phyloP scores from a whole-genome alignment of 1,284 basidiomycete genomes.

The Chiua sp. region DNA sequence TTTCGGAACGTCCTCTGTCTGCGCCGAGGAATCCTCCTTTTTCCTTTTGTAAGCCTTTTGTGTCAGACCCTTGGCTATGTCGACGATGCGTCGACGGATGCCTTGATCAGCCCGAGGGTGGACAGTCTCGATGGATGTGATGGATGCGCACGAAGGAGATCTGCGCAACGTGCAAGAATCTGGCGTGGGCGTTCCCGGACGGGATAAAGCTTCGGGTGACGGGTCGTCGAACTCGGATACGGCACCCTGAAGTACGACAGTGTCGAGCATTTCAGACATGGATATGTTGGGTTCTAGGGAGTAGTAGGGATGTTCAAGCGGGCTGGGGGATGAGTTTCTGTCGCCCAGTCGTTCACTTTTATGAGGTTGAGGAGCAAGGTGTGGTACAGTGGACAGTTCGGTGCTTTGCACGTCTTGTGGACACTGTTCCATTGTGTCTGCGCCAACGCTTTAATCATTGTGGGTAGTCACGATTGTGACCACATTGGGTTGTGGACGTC shows the following conservation, averaged over 20 bases:
- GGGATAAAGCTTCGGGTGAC: neutral
- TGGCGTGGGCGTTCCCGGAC: conserved; percentile 15
- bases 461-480: no score
- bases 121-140: conserved; percentile 26
- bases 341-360: neutral
- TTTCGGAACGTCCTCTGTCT: neutral
- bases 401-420: no score
- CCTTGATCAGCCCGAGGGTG: conserved; percentile 11
- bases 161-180: conserved; percentile 18
- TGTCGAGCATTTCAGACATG: neutral
- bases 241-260: neutral
- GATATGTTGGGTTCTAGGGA: no score
- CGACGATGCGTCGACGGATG: conserved; percentile 22
- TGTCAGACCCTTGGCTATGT: conserved; percentile 18
- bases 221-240: neutral
- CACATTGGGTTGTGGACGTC: no score
- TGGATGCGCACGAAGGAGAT: conserved; percentile 21
- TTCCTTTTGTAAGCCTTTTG: conserved; percentile 10
- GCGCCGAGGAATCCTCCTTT: neutral
- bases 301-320: neutral
- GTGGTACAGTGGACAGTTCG: conserved; percentile 3
- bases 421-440: no score
- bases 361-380: neutral
- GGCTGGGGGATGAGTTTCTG: neutral
- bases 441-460: no score